These are phyloP conservation scores for Hymenotorrendiella dingleyae DNA, from an alignment of 2,329 filamentous ascomycete genomes.

Conservation along the genomic window DNA sequence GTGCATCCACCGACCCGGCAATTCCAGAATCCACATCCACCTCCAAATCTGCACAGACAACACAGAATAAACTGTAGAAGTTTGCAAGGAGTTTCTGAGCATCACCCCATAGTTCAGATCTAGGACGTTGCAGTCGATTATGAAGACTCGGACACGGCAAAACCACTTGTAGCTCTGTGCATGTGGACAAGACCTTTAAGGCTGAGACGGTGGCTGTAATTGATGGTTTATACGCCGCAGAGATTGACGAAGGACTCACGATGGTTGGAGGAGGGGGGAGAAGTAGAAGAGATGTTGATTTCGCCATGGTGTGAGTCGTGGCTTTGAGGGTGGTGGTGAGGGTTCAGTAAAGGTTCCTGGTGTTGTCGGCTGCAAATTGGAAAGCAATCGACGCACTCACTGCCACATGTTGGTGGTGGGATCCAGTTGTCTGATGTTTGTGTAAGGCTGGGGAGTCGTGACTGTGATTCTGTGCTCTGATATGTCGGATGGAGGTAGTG, in stretches of 20 bases:
- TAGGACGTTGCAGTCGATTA: constrained; percentile 43
- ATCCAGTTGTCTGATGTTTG: too few species aligned
- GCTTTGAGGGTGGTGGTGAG: too few species aligned
- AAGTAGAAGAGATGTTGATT: constrained; percentile 48
- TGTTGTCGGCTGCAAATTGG: too few species aligned
- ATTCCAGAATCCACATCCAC: constrained; percentile 56
- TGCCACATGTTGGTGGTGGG: too few species aligned
- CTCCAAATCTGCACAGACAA: constrained; percentile 57
- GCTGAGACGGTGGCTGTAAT: constrained; percentile 48
- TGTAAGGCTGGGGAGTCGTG: too few species aligned
- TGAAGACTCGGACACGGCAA: constrained; percentile 54
- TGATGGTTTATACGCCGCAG: constrained; percentile 54
- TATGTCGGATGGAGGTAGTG: too few species aligned
- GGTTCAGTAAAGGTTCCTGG: too few species aligned
- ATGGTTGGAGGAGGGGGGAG: constrained; percentile 58
- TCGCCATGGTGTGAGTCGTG: constrained; percentile 5
- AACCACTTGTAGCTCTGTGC: constrained; percentile 39
- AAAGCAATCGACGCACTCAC: too few species aligned
- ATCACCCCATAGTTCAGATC: constrained; percentile 52
- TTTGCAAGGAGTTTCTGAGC: constrained; percentile 69
- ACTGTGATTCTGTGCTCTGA: too few species aligned
- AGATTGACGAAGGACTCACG: constrained; percentile 44
- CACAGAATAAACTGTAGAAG: constrained; percentile 71
- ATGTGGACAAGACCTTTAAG: constrained; percentile 35
- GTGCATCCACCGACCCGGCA: constrained; percentile 66